These are phyloP conservation scores for Leccinum fibrillosum DNA, from an alignment of 768 basidiomycete species.

Conservation along the genomic window DNA sequence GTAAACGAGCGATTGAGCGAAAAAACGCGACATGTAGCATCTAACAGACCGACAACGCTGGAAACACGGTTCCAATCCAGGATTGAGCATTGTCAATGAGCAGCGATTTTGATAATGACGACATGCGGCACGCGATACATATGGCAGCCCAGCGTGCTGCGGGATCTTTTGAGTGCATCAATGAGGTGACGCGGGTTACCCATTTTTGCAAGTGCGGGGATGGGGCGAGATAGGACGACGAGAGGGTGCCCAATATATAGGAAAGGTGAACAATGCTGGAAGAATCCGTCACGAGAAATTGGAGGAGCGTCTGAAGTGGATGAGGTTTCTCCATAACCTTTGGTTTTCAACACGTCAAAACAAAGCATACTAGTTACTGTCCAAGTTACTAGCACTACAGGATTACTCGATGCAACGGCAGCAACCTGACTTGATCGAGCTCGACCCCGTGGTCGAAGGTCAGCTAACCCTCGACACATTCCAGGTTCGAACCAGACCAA, in stretches of 20 bases:
- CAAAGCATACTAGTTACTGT: conserved; percentile 7
- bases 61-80: conserved; percentile 66
- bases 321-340: conserved; percentile 46
- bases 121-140: conserved; percentile 67
- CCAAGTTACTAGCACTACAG: no score
- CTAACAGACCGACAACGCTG: conserved; percentile 65
- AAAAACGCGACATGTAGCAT: conserved; percentile 15
- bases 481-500: conserved; percentile 38
- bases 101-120: conserved; percentile 50
- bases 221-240: conserved; percentile 48
- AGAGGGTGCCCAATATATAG: conserved; percentile 55
- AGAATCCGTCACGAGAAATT: conserved; percentile 66
- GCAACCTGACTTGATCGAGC: conserved; percentile 23
- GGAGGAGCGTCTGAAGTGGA: conserved; percentile 61
- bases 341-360: conserved; percentile 33
- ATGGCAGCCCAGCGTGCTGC: conserved; percentile 79
- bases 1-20: conserved; percentile 17
- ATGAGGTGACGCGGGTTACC: conserved; percentile 66
- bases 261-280: conserved; percentile 58
- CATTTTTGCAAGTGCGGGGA: conserved; percentile 74
- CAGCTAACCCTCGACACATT: conserved; percentile 53
- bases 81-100: conserved; percentile 70
- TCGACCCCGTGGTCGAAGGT: conserved; percentile 53
- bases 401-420: conserved; percentile 11
- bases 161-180: conserved; percentile 76